Percentiles rank a stretch among this genome's conserved stretches.
phyloP scores from a whole-genome alignment of 2,329 filamentous ascomycete genomes.

The Phaeoacremonium minimum region DNA sequence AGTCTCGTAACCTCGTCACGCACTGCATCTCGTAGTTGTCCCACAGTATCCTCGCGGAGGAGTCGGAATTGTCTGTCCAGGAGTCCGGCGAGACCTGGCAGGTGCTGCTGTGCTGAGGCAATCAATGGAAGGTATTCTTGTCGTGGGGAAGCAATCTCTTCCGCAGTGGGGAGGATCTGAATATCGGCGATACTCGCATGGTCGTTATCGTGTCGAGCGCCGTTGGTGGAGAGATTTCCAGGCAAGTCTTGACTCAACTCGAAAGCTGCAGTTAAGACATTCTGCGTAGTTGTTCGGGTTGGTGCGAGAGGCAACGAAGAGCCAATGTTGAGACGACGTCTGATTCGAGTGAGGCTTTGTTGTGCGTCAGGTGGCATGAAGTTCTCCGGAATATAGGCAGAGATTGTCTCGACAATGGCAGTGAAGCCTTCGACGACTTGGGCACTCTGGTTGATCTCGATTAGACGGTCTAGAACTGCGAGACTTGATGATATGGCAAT shows the following conservation, averaged over 20 bases:
- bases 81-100: slow-evolving; percentile 37
- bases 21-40: slow-evolving; percentile 45
- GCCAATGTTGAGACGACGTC: not conserved
- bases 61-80: slow-evolving; percentile 53
- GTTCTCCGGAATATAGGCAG: not conserved
- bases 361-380: too few species aligned
- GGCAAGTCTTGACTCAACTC: slow-evolving; percentile 8
- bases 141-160: slow-evolving; percentile 29
- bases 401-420: not conserved
- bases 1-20: too few species aligned
- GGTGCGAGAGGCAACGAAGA: not conserved
- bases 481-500: slow-evolving; percentile 13
- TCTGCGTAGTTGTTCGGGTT: slow-evolving; percentile 9
- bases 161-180: slow-evolving; percentile 35
- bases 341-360: too few species aligned
- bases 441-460: slow-evolving; percentile 13
- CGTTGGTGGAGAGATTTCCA: slow-evolving; percentile 10
- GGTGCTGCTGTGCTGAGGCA: slow-evolving; percentile 32
- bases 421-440: slow-evolving; percentile 9
- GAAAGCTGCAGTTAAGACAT: slow-evolving; percentile 6
- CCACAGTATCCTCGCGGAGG: slow-evolving; percentile 50
- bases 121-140: slow-evolving; percentile 33
- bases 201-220: slow-evolving; percentile 40
- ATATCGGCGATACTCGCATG: slow-evolving; percentile 34
- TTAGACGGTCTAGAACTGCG: slow-evolving; percentile 9